phyloP scores from a whole-genome alignment of 129 eudicot genomes.

The Heracleum sosnowskyi region DNA sequence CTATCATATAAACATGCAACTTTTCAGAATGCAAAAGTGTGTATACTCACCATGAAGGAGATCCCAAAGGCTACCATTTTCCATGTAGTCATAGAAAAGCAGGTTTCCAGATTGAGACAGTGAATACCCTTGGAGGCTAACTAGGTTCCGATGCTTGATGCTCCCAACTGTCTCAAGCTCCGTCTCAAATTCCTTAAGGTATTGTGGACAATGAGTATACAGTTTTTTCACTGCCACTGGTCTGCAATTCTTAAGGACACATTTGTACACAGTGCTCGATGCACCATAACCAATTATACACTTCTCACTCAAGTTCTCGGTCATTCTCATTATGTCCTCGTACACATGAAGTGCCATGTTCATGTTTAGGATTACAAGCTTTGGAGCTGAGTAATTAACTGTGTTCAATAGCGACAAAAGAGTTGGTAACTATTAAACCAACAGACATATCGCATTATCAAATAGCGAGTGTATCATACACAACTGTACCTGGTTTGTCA shows the following conservation, averaged over 20 bases:
- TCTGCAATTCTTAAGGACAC: slow-evolving; percentile 86
- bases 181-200: slow-evolving; percentile 81
- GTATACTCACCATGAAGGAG: slow-evolving; percentile 74
- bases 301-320: slow-evolving; percentile 88
- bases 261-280: slow-evolving; percentile 93
- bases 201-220: slow-evolving; percentile 65
- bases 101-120: slow-evolving; percentile 82
- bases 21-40: background rate
- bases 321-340: slow-evolving; percentile 98
- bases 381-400: slow-evolving; percentile 77
- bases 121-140: slow-evolving; percentile 94
- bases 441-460: background rate
- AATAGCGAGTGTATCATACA: background rate
- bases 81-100: slow-evolving; percentile 95
- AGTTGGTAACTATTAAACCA: background rate
- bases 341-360: slow-evolving; percentile 98
- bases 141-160: slow-evolving; percentile 89
- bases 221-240: slow-evolving; percentile 92
- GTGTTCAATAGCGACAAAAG: background rate
- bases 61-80: slow-evolving; percentile 99
- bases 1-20: background rate
- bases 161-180: slow-evolving; percentile 93
- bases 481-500: slow-evolving; percentile 60
- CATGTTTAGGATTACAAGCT: slow-evolving; percentile 96
- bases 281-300: slow-evolving; percentile 90